Conservation (phyloP, 495 filamentous ascomycete genomes). For the Recurvomyces mirabilis region DNA sequence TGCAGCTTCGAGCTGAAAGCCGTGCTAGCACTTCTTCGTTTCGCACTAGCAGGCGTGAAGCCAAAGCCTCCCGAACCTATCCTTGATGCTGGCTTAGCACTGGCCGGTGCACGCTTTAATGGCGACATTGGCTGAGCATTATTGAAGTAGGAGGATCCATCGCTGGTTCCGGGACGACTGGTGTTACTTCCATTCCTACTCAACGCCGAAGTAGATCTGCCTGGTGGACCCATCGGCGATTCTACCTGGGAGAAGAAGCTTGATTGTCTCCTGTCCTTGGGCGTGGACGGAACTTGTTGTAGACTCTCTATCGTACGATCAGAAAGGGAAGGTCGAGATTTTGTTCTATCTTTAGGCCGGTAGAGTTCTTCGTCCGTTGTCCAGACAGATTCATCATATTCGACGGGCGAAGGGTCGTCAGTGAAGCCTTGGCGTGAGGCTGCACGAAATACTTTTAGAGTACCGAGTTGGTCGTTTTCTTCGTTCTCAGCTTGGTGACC, state of each 20-base stretch:
- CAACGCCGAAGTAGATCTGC: conserved; percentile 44
- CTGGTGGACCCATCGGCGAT: conserved; percentile 45
- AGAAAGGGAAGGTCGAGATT: conserved; percentile 45
- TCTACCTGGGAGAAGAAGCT: conserved; percentile 47
- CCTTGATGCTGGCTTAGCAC: conserved; percentile 8
- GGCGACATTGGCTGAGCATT: too few relatives aligned
- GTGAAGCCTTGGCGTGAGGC: conserved; percentile 22
- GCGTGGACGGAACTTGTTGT: conserved; percentile 52
- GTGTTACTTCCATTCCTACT: conserved; percentile 29
- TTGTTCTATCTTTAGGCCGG: conserved; percentile 17
- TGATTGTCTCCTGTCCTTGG: conserved; percentile 46
- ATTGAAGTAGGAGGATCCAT: conserved; percentile 34
- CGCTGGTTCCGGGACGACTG: conserved; percentile 38
- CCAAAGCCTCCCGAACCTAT: conserved; percentile 5
- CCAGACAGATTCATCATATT: too few relatives aligned
- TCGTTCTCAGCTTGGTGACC: conserved; percentile 12
- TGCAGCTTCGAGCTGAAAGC: too few relatives aligned
- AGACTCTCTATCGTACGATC: conserved; percentile 61
- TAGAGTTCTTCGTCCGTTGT: conserved; percentile 17
- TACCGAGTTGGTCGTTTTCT: conserved; percentile 23
- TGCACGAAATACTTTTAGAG: conserved; percentile 21
- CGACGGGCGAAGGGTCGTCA: conserved; percentile 15
- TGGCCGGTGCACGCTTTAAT: conserved; percentile 8
- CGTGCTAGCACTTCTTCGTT: conserved; percentile 23
- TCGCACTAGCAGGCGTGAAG: background rate